A percentile compares a stretch with the other conserved stretches of the same genome.
phyloP scores from a whole-genome alignment of 1,139 yeast species.

The Kurtzmaniella quercitrusa region DNA sequence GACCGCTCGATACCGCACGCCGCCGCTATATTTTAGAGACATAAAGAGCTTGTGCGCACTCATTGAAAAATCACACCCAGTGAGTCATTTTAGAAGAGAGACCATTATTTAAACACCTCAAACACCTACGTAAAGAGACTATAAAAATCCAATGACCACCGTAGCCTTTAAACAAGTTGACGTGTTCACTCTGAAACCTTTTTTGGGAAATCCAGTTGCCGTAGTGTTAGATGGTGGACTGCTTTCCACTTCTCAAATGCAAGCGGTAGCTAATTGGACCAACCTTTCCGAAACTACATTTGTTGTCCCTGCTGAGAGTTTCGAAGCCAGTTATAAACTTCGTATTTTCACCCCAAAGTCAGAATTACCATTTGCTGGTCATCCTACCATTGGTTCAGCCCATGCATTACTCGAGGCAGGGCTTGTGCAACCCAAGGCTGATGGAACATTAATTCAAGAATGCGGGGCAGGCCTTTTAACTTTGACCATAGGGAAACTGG shows the following conservation, averaged over 20 bases:
- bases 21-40: too few relatives aligned
- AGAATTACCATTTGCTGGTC: slow-evolving; percentile 60
- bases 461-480: slow-evolving; percentile 41
- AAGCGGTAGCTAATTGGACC: slow-evolving; percentile 50
- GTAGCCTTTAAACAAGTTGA: slow-evolving; percentile 39
- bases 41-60: too few relatives aligned
- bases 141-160: background rate
- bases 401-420: slow-evolving; percentile 36
- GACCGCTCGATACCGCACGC: too few relatives aligned
- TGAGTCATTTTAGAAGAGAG: too few relatives aligned
- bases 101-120: too few relatives aligned
- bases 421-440: slow-evolving; percentile 15
- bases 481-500: slow-evolving; percentile 17
- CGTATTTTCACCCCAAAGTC: slow-evolving; percentile 43
- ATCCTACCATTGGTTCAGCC: slow-evolving; percentile 54
- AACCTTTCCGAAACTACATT: slow-evolving; percentile 56
- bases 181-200: slow-evolving; percentile 41
- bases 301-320: slow-evolving; percentile 28
- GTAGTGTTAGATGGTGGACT: slow-evolving; percentile 37
- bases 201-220: slow-evolving; percentile 55
- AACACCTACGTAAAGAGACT: background rate
- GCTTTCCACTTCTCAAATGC: slow-evolving; percentile 34
- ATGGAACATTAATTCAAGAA: slow-evolving; percentile 34
- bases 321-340: slow-evolving; percentile 39
- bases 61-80: too few relatives aligned